Evolutionary conservation across 768 basidiomycete genomes (phyloP), one percentile per base, ranked within the genome.

Genomic region (Suillus tomentosus): DNA sequence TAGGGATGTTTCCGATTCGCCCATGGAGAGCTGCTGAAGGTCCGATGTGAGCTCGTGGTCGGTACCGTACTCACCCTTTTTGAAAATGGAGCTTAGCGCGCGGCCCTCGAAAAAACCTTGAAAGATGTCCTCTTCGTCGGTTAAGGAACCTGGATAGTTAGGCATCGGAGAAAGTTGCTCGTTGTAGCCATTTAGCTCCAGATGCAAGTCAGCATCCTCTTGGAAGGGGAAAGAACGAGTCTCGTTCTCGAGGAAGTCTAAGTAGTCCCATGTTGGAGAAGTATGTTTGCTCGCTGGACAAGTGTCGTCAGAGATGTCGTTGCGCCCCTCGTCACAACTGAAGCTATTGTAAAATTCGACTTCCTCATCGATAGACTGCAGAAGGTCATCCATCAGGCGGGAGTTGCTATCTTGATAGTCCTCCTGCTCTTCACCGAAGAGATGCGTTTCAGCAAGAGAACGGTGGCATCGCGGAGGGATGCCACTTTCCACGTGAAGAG

Each of bases 331-430:
- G 3, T 54, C 53, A 36, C 34, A 54, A 31, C 3, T n/a, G 34
- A 54, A 36, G 53, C 53, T 34, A 13, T 36, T 54, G 53, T 54
- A 54, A 36, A 54, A 54, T 36, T 36, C 34, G 53, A 54, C 36
- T 36, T 54, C 53, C 11, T 36, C 53, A 13, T 54, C 34, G 19
- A 54, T 34, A 13, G 34, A 36, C 34, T n/a, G 53, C 53, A 54
- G 1, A 54, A 54, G 53, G 14, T 54, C 53, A 19, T 54, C 34
- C 53, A 54, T 54, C 10, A 54, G 31, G 11, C 34, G 19, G 11
- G 53, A 54, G 6, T 54, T 54, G 11, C 19, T 54, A 19, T 34
- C 53, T 34, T 54, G 53, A 34, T 19, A 34, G 11, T 34, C 53
- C 19, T 34, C 31, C 31, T 54, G 17, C 17, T 54, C 19, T 54